Percentiles rank a stretch among this genome's conserved stretches.
Conservation (phyloP, 2,329 filamentous ascomycete genomes). For the Chrysoporthe deuterocubensis region DNA sequence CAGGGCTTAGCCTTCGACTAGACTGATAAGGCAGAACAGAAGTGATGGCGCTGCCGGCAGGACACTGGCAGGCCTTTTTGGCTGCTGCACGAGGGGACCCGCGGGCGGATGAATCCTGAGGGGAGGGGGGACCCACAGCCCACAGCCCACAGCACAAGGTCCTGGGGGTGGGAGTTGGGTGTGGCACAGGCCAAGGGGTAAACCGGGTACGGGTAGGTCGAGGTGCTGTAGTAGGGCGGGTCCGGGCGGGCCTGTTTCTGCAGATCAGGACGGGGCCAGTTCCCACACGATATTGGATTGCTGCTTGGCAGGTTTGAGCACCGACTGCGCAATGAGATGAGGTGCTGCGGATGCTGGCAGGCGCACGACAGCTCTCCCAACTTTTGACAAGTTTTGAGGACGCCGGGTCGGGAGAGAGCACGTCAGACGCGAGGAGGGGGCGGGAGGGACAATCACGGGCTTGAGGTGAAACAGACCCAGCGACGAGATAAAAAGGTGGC, state of each 20-base stretch:
- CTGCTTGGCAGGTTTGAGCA: conserved; percentile 9
- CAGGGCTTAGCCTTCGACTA: conserved; percentile 2
- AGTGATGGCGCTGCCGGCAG: conserved; percentile 6
- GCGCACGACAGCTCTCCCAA: no score
- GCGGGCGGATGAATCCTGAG: neutral
- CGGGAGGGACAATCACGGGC: neutral
- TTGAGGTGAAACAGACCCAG: neutral
- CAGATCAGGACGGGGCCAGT: conserved; percentile 15
- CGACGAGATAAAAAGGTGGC: neutral
- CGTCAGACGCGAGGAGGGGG: neutral
- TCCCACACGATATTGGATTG: conserved; percentile 4
- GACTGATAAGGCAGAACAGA: conserved; percentile 3
- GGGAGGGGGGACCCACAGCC: neutral
- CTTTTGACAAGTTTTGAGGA: neutral
- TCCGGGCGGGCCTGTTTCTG: neutral
- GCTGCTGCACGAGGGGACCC: neutral
- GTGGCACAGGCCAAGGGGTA: conserved; percentile 23
- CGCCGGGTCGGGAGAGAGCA: neutral
- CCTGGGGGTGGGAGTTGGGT: conserved; percentile 5
- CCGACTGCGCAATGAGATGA: neutral
- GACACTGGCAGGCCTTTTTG: neutral
- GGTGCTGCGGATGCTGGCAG: neutral
- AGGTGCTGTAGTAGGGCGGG: conserved; percentile 1
- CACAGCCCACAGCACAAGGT: conserved; percentile 6
- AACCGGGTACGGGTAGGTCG: conserved; percentile 4